phyloP scores from a whole-genome alignment of 2,329 filamentous ascomycete species.

The Epichloe festucae region DNA sequence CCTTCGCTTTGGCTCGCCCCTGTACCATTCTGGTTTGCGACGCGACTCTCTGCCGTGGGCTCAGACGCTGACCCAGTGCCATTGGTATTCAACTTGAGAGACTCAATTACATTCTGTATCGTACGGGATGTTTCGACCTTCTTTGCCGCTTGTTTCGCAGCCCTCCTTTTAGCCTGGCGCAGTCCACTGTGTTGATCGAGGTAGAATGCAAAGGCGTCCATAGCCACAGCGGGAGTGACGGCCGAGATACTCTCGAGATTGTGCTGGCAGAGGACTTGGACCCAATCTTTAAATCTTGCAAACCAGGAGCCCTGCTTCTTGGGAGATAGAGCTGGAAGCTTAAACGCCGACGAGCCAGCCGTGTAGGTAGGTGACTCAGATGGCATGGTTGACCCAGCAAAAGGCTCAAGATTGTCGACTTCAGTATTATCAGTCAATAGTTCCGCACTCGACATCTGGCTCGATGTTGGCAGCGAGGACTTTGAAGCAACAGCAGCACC shows the following conservation, averaged over 20 bases:
- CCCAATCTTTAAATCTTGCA: constrained; percentile 23
- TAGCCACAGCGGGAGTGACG: constrained; percentile 13
- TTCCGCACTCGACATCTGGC: not conserved
- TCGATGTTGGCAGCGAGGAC: not conserved
- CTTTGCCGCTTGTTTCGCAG: constrained; percentile 17
- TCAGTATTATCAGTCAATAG: not conserved
- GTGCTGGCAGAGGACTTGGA: constrained; percentile 15
- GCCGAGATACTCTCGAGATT: constrained; percentile 13
- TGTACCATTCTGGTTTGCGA: not conserved
- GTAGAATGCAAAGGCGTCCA: constrained; percentile 18
- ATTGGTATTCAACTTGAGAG: constrained; percentile 4
- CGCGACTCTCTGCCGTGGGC: not conserved
- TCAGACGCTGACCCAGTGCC: not conserved
- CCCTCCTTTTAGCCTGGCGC: constrained; percentile 19
- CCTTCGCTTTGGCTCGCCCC: not conserved
- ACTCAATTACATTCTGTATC: constrained; percentile 12
- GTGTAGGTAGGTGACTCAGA: constrained; percentile 11
- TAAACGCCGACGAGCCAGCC: constrained; percentile 11
- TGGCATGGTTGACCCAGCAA: constrained; percentile 10
- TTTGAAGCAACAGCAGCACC: not conserved
- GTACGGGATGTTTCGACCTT: constrained; percentile 14
- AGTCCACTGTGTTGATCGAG: constrained; percentile 18
- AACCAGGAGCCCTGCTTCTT: constrained; percentile 20
- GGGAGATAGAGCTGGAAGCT: constrained; percentile 15
- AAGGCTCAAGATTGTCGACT: not conserved